Evolutionary conservation across 2,329 filamentous ascomycete genomes (phyloP).

Genomic region (Albifimbria verrucaria): DNA sequence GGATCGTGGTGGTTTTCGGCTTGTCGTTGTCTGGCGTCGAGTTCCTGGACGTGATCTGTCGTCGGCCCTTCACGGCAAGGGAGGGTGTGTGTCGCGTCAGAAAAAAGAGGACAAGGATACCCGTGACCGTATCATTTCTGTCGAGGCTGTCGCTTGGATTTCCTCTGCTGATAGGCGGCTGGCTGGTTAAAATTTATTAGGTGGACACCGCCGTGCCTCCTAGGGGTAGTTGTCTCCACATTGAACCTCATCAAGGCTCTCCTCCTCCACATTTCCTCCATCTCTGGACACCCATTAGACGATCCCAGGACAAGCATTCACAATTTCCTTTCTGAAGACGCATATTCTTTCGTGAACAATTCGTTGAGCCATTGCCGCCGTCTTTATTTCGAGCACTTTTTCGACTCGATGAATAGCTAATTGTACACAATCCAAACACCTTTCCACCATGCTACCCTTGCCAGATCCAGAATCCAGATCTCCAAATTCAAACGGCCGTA

Average conservation of each 20-base stretch:
- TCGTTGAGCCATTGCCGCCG: background rate
- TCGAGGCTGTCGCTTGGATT: no score
- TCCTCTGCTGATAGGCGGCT: no score
- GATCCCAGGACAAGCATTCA: no score
- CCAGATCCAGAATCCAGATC: no score
- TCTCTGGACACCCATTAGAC: no score
- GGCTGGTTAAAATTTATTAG: no score
- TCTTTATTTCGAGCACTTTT: background rate
- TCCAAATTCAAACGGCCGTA: background rate
- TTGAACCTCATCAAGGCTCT: no score
- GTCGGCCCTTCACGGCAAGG: background rate
- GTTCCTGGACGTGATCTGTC: background rate
- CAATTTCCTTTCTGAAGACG: no score
- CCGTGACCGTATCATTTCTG: background rate
- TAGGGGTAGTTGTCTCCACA: no score
- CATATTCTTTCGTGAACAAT: no score
- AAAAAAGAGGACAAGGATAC: constrained; percentile 1
- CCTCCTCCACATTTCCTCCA: no score
- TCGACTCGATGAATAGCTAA: background rate
- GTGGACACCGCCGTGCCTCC: no score
- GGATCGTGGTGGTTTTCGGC: background rate
- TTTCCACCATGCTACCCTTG: background rate
- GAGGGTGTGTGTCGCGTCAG: background rate
- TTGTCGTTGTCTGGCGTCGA: background rate
- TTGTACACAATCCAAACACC: background rate